Evolutionary conservation across 1,284 basidiomycete genomes (phyloP).

Genomic region (Marasmius oreades): DNA sequence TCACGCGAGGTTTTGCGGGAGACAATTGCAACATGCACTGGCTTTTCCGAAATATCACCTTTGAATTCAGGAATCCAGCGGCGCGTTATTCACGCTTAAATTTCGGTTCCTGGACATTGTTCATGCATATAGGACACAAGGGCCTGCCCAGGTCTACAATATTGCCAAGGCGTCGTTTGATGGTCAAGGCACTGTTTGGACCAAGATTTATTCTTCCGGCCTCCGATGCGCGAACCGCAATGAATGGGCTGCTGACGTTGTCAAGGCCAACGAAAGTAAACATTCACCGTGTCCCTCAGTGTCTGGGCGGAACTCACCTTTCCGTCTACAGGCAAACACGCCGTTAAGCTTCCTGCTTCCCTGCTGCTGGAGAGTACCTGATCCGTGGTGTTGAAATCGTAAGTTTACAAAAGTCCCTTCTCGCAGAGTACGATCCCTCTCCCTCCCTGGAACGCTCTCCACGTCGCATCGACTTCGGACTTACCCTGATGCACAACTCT

Average conservation of each 20-base stretch:
- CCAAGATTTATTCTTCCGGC: conserved; percentile 50
- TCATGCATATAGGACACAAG: no score
- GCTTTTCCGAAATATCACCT: no score
- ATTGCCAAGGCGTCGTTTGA: conserved; percentile 45
- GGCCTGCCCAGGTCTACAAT: conserved; percentile 49
- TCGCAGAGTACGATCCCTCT: no score
- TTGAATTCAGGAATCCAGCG: no score
- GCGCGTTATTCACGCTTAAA: no score
- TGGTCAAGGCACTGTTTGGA: conserved; percentile 48
- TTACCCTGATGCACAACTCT: conserved; percentile 35
- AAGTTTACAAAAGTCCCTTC: no score
- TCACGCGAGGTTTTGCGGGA: no score
- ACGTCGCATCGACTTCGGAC: conserved; percentile 26
- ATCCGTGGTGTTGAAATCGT: conserved; percentile 4
- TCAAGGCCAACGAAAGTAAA: conserved; percentile 40
- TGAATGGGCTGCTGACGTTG: conserved; percentile 46
- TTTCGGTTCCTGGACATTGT: no score
- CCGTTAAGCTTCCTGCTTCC: neutral
- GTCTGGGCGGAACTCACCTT: neutral
- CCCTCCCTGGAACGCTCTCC: conserved; percentile 27
- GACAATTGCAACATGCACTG: no score
- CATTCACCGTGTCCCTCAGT: neutral
- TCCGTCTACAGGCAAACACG: neutral
- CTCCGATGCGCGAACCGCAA: conserved; percentile 33
- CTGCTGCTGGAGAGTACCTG: conserved; percentile 3